Evolutionary conservation across 306 rosid genomes (phyloP).

Genomic region (Cucurbita ficifolia): DNA sequence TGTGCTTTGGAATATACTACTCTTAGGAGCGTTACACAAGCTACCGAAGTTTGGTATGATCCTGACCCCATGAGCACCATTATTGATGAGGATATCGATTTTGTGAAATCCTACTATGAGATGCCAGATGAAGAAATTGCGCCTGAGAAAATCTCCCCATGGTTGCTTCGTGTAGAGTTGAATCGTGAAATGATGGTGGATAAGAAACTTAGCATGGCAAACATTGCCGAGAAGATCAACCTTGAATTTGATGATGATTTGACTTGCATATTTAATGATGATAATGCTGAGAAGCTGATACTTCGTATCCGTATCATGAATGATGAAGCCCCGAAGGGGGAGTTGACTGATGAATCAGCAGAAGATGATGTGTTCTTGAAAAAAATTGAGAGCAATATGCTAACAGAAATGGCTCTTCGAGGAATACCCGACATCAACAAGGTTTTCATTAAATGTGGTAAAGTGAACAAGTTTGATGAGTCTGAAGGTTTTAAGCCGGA

Average conservation of each 20-base stretch:
- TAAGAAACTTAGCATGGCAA: conserved; percentile 97
- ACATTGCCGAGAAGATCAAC: conserved; percentile 95
- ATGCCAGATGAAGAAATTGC: conserved; percentile 98
- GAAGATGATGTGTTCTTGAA: conserved; percentile 94
- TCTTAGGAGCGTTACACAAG: conserved; percentile 93
- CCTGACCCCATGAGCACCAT: conserved; percentile 91
- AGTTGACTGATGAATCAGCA: conserved; percentile 79
- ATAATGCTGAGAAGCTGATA: conserved; percentile 89
- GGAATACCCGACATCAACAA: conserved; percentile 92
- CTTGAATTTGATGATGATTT: conserved; percentile 83
- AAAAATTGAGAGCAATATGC: conserved; percentile 95
- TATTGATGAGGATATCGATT: conserved; percentile 86
- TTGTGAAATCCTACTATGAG: conserved; percentile 82
- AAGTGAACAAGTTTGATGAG: conserved; percentile 70
- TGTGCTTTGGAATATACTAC: conserved; percentile 98
- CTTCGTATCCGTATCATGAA: conserved; percentile 96
- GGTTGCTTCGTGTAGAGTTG: conserved; percentile 94
- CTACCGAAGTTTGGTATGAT: conserved; percentile 98
- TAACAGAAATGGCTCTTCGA: conserved; percentile 92
- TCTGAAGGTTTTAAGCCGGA: conserved; percentile 74
- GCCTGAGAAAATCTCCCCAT: conserved; percentile 89
- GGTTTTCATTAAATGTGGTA: conserved; percentile 77
- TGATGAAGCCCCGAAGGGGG: conserved; percentile 92
- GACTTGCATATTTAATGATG: conserved; percentile 91
- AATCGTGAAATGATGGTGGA: conserved; percentile 99